These are phyloP conservation scores for Pythium apleroticum DNA, from an alignment of 352 stramenopile genomes.

Conservation along the genomic window DNA sequence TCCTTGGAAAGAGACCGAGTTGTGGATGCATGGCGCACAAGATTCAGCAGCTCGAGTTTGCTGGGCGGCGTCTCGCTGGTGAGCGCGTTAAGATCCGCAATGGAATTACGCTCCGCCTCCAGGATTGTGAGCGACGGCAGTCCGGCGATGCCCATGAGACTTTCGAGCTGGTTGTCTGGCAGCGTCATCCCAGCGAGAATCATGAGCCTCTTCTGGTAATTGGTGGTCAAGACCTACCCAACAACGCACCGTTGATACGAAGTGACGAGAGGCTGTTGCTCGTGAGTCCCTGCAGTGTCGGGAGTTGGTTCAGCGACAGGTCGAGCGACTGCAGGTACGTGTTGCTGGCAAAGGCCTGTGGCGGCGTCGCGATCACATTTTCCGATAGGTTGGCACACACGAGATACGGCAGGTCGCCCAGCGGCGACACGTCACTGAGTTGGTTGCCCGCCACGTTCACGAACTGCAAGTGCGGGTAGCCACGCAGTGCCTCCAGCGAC, in stretches of 20 bases:
- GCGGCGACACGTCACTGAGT: conserved; percentile 46
- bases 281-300: conserved; percentile 48
- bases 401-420: conserved; percentile 61
- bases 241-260: conserved; percentile 53
- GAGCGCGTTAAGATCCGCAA: conserved; percentile 46
- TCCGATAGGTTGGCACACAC: conserved; percentile 55
- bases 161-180: conserved; percentile 52
- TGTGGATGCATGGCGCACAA: too few relatives aligned
- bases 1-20: neutral
- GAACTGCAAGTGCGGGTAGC: conserved; percentile 68
- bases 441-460: conserved; percentile 74
- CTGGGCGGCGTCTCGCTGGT: conserved; percentile 27
- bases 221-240: too few relatives aligned
- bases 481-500: conserved; percentile 53
- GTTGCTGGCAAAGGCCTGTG: conserved; percentile 40
- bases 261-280: conserved; percentile 51
- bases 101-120: conserved; percentile 53
- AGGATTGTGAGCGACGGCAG: conserved; percentile 52
- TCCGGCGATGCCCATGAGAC: conserved; percentile 43
- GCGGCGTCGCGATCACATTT: conserved; percentile 43
- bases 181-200: too few relatives aligned
- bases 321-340: conserved; percentile 66
- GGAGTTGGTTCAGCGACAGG: conserved; percentile 70
- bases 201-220: too few relatives aligned
- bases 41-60: conserved; percentile 51